Conservation (phyloP, 805 yeast genomes). For the Teunomyces funiuensis region DNA sequence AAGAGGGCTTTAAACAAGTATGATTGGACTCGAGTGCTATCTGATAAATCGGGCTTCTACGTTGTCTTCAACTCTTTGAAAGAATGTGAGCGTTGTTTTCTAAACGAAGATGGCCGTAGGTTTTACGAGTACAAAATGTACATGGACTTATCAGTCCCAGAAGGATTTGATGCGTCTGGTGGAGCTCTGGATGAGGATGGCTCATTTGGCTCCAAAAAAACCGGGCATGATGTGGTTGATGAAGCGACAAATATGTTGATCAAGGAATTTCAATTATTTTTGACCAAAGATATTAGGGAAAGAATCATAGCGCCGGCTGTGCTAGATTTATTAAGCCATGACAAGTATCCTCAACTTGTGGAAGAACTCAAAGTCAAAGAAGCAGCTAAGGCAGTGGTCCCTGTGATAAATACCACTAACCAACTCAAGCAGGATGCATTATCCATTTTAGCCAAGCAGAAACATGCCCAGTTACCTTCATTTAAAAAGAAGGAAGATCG, state of each 20-base stretch:
- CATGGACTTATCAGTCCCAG: conserved; percentile 61
- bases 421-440: conserved; percentile 27
- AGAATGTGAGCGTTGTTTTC: conserved; percentile 62
- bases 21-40: conserved; percentile 63
- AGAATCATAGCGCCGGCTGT: conserved; percentile 70
- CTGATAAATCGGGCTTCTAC: conserved; percentile 66
- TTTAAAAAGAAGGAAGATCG: conserved; percentile 29
- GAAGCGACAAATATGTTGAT: conserved; percentile 60
- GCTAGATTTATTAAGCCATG: conserved; percentile 58
- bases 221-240: conserved; percentile 38
- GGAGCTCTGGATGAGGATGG: conserved; percentile 15
- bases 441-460: conserved; percentile 23
- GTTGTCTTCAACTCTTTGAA: conserved; percentile 61
- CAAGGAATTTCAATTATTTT: conserved; percentile 61
- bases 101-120: conserved; percentile 57
- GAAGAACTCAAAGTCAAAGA: conserved; percentile 34
- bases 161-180: conserved; percentile 27
- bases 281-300: conserved; percentile 72
- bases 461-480: conserved; percentile 27
- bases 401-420: conserved; percentile 8
- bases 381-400: conserved; percentile 14
- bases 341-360: conserved; percentile 52
- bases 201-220: conserved; percentile 12
- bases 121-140: conserved; percentile 48
- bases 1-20: conserved; percentile 58